phyloP scores from a whole-genome alignment of 345 rosid species.

The Luvunga scandens region DNA sequence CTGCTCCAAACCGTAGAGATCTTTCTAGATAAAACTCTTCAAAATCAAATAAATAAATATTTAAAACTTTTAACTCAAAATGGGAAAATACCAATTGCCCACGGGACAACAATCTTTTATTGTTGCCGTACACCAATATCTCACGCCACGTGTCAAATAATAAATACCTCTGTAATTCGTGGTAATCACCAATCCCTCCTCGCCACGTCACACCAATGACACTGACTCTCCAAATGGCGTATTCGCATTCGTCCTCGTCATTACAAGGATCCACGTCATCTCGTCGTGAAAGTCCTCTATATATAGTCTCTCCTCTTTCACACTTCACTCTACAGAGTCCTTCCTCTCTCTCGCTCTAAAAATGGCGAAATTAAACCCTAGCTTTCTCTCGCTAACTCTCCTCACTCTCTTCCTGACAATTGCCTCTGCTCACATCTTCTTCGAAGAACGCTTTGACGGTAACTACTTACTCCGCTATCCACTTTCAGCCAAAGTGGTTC shows the following conservation, averaged over 20 bases:
- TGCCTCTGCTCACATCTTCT: constrained; percentile 68
- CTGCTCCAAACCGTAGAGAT: neutral
- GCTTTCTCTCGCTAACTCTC: constrained; percentile 22
- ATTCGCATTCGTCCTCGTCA: constrained; percentile 14
- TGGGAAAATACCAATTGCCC: neutral
- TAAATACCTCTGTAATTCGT: constrained; percentile 1
- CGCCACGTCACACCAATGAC: constrained; percentile 48
- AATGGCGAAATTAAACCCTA: constrained; percentile 27
- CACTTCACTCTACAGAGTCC: constrained; percentile 9
- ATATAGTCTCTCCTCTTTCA: neutral
- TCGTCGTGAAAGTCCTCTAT: constrained; percentile 8
- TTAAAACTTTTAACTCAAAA: neutral
- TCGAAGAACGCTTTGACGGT: constrained; percentile 96
- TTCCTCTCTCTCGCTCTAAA: constrained; percentile 11
- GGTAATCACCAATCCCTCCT: constrained; percentile 25
- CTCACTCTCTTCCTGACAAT: constrained; percentile 36
- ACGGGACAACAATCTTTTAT: neutral
- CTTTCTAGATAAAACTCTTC: neutral
- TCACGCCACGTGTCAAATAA: constrained; percentile 9
- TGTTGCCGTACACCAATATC: neutral
- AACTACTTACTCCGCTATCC: constrained; percentile 4
- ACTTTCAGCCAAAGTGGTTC: too few species aligned
- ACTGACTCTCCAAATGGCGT: constrained; percentile 9
- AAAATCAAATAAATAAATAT: neutral
- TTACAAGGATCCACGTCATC: constrained; percentile 10